These are phyloP conservation scores for Hemisphaericaspora subhashii DNA, from an alignment of 1,139 yeast genomes.

Conservation along the genomic window DNA sequence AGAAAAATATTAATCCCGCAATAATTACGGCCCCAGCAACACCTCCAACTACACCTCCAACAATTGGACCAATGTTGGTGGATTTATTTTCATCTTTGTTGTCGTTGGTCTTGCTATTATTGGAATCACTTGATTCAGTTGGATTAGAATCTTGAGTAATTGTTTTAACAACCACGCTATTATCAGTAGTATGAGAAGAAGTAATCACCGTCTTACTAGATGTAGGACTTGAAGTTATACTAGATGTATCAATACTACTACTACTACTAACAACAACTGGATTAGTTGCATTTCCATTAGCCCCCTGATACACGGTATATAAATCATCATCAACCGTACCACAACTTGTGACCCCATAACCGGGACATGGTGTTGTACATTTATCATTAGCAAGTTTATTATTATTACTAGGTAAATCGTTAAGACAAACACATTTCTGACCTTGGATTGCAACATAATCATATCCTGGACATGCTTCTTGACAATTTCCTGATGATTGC, in stretches of 20 bases:
- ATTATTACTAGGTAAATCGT: slow-evolving; percentile 45
- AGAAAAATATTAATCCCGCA: slow-evolving; percentile 44
- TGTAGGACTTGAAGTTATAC: slow-evolving; percentile 1
- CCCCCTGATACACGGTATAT: slow-evolving; percentile 41
- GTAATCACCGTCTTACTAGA: slow-evolving; percentile 7
- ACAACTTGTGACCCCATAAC: slow-evolving; percentile 61
- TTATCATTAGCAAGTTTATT: slow-evolving; percentile 20
- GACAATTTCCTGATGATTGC: slow-evolving; percentile 56
- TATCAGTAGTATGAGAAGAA: slow-evolving; percentile 7
- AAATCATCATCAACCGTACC: slow-evolving; percentile 41
- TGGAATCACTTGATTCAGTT: slow-evolving; percentile 15
- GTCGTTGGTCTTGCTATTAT: slow-evolving; percentile 9
- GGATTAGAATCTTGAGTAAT: slow-evolving; percentile 10
- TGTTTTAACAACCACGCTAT: slow-evolving; percentile 12
- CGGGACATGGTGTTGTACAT: slow-evolving; percentile 53
- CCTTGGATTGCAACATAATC: slow-evolving; percentile 66
- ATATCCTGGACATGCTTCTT: slow-evolving; percentile 42
- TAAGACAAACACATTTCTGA: slow-evolving; percentile 65
- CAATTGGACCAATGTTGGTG: slow-evolving; percentile 54
- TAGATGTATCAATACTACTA: slow-evolving; percentile 3
- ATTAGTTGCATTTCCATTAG: slow-evolving; percentile 16
- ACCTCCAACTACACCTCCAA: slow-evolving; percentile 68
- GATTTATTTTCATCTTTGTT: slow-evolving; percentile 13
- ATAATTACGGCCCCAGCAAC: slow-evolving; percentile 50
- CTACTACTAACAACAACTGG: slow-evolving; percentile 16